A percentile compares a stretch with the other conserved stretches of the same genome.
Conservation (phyloP, 768 basidiomycete genomes). For the Naganishia vaughanmartiniae region DNA sequence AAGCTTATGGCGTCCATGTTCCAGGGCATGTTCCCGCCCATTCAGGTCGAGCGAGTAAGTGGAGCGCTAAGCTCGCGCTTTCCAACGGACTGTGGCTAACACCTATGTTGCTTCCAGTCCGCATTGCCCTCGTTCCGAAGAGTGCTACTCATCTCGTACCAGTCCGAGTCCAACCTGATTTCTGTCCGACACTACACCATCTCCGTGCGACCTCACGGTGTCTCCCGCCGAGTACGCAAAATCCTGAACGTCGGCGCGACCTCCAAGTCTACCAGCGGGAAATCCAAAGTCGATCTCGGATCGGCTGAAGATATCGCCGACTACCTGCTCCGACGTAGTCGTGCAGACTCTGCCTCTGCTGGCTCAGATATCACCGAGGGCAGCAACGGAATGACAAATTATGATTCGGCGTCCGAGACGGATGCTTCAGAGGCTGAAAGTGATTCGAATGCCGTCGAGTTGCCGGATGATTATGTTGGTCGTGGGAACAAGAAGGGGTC, state of each 20-base stretch:
- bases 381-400: constrained; percentile 61
- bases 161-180: constrained; percentile 75
- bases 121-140: constrained; percentile 68
- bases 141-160: constrained; percentile 89
- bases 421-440: constrained; percentile 70
- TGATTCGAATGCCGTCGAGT: constrained; percentile 59
- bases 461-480: constrained; percentile 92
- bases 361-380: constrained; percentile 61
- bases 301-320: constrained; percentile 93
- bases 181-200: constrained; percentile 94
- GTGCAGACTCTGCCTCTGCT: constrained; percentile 55
- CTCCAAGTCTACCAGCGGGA: constrained; percentile 42
- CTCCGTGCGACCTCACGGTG: constrained; percentile 88
- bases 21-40: constrained; percentile 92
- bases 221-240: constrained; percentile 84
- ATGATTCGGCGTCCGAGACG: constrained; percentile 68
- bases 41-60: constrained; percentile 57
- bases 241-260: constrained; percentile 66
- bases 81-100: neutral
- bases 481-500: constrained; percentile 89
- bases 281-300: constrained; percentile 67
- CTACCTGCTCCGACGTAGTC: constrained; percentile 69
- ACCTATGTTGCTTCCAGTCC: constrained; percentile 61
- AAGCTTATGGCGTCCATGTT: constrained; percentile 92
- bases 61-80: neutral